These are phyloP conservation scores for Salix arbutifolia DNA, from an alignment of 345 rosid genomes.

Conservation along the genomic window DNA sequence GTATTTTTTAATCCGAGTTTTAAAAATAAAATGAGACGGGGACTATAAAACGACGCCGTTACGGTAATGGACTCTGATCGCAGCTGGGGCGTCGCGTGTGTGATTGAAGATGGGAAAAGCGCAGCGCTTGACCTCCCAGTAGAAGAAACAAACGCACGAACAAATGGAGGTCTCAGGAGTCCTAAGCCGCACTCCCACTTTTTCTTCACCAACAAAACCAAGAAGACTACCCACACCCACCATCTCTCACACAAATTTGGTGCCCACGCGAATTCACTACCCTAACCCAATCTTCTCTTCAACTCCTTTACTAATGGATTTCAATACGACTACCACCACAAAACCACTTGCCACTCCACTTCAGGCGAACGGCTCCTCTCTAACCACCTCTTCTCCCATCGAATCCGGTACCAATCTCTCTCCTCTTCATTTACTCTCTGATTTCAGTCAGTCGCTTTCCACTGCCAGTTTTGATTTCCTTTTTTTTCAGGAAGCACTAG, in stretches of 20 bases:
- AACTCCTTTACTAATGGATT: constrained; percentile 14
- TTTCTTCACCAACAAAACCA: constrained; percentile 7
- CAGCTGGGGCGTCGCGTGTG: neutral
- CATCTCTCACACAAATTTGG: neutral
- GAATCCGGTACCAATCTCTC: constrained; percentile 20
- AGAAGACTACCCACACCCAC: neutral
- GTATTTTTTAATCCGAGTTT: too few species aligned
- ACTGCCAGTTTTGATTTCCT: neutral
- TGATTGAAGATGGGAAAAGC: too few species aligned
- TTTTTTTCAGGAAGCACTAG: constrained; percentile 24
- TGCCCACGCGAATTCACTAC: neutral
- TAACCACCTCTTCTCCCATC: constrained; percentile 10
- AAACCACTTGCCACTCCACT: constrained; percentile 25
- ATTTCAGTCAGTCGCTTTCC: neutral
- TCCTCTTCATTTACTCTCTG: neutral
- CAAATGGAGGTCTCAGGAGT: constrained; percentile 33
- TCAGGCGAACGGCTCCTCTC: constrained; percentile 34
- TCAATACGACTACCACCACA: neutral
- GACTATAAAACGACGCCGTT: too few species aligned
- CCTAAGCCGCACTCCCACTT: constrained; percentile 5
- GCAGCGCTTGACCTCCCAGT: neutral
- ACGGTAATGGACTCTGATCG: neutral
- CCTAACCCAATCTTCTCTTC: constrained; percentile 5
- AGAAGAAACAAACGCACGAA: neutral
- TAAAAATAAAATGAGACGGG: too few species aligned